A percentile compares a stretch with the other conserved stretches of the same genome.
These are phyloP conservation scores for Euphorbia pulcherrima DNA, from an alignment of 345 rosid genomes.

Conservation along the genomic window DNA sequence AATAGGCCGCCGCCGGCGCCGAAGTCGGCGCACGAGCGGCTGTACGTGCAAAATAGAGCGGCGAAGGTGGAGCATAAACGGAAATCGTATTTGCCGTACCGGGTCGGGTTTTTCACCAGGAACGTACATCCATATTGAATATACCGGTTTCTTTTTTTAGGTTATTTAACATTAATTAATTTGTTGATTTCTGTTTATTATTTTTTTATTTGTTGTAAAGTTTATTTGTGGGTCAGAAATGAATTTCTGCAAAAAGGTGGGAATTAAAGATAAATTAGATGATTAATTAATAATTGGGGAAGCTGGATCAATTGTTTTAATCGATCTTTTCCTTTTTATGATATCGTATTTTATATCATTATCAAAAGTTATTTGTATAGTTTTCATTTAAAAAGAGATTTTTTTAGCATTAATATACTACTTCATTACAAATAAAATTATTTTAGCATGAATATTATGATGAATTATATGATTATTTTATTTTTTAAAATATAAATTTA, in stretches of 20 bases:
- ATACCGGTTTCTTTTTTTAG: background rate
- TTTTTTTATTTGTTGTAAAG: background rate
- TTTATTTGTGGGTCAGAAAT: background rate
- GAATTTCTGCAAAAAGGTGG: background rate
- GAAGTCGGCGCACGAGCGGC: slow-evolving; percentile 50
- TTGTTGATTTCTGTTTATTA: background rate
- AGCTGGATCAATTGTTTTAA: no score
- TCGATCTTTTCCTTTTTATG: no score
- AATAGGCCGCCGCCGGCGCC: slow-evolving; percentile 39
- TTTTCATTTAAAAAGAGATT: no score
- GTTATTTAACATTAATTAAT: background rate
- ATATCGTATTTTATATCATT: no score
- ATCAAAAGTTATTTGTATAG: no score
- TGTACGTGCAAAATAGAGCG: slow-evolving; percentile 48
- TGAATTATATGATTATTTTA: no score
- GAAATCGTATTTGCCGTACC: slow-evolving; percentile 61
- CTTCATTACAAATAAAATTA: no score
- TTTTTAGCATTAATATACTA: no score
- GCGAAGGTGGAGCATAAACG: slow-evolving; percentile 49
- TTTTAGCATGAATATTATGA: no score
- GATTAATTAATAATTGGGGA: background rate
- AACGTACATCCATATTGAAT: slow-evolving; percentile 63
- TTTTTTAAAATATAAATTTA: no score
- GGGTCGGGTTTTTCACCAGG: slow-evolving; percentile 66
- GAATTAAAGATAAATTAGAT: background rate